Evolutionary conservation across 78 protist species (phyloP).

Genomic region (Mantamonas sphyraenae): DNA sequence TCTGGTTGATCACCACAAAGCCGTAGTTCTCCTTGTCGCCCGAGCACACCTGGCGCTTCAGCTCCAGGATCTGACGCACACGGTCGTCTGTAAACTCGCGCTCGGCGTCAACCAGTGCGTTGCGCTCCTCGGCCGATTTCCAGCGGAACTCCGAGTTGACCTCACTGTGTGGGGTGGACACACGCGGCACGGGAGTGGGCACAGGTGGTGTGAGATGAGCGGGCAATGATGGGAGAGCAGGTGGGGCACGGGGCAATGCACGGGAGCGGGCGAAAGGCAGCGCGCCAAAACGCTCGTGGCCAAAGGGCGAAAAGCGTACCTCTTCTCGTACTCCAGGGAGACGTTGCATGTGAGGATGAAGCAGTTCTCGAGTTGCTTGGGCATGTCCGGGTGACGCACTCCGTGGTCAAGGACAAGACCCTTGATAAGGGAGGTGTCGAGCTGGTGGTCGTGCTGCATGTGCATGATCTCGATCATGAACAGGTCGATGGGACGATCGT

Average conservation of each 20-base stretch:
- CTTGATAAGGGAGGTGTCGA: slow-evolving; percentile 68
- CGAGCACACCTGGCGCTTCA: slow-evolving; percentile 79
- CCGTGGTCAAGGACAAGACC: slow-evolving; percentile 99
- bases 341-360: slow-evolving; percentile 89
- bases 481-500: slow-evolving; percentile 79
- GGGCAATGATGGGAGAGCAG: not conserved
- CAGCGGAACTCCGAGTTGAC: slow-evolving; percentile 85
- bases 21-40: slow-evolving; percentile 38
- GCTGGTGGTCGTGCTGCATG: slow-evolving; percentile 89
- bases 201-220: too few species aligned
- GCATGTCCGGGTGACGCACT: slow-evolving; percentile 98
- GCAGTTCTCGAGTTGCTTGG: slow-evolving; percentile 63
- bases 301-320: slow-evolving; percentile 49
- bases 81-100: slow-evolving; percentile 84
- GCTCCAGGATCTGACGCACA: slow-evolving; percentile 76
- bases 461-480: slow-evolving; percentile 97
- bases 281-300: too few species aligned
- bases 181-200: too few species aligned
- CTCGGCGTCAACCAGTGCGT: slow-evolving; percentile 88
- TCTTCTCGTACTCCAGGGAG: slow-evolving; percentile 95
- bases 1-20: slow-evolving; percentile 96
- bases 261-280: too few species aligned
- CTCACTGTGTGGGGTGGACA: slow-evolving; percentile 72
- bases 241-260: too few species aligned
- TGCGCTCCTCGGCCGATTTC: slow-evolving; percentile 79